These are phyloP conservation scores for Austroboletus niveus DNA, from an alignment of 1,284 basidiomycete species.

Conservation along the genomic window DNA sequence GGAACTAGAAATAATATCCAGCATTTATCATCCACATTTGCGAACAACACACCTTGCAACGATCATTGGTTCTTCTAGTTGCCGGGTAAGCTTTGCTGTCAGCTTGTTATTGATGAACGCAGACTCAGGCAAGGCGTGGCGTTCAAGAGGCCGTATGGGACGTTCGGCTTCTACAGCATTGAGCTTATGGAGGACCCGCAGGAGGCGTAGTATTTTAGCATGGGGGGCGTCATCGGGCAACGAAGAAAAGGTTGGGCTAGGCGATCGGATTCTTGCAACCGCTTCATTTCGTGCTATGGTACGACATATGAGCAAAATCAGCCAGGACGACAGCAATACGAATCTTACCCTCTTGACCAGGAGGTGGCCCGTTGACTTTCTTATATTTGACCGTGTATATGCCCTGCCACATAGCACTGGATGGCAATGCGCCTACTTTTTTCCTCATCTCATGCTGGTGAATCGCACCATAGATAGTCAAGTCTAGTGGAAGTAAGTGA, in stretches of 20 bases:
- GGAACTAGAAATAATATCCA: constrained; percentile 49
- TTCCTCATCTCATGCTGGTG: constrained; percentile 84
- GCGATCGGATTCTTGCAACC: constrained; percentile 53
- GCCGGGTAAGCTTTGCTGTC: constrained; percentile 96
- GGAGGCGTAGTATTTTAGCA: constrained; percentile 86
- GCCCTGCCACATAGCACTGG: constrained; percentile 83
- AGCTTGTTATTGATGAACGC: constrained; percentile 98
- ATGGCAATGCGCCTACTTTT: constrained; percentile 56
- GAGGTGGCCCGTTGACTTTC: constrained; percentile 84
- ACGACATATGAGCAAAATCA: constrained; percentile 15
- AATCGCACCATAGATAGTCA: constrained; percentile 95
- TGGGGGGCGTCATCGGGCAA: constrained; percentile 85
- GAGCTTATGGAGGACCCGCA: constrained; percentile 84
- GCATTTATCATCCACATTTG: not conserved
- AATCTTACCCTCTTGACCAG: constrained; percentile 55
- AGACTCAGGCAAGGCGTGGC: constrained; percentile 64
- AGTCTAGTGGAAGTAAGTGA: constrained; percentile 75
- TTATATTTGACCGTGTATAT: constrained; percentile 91
- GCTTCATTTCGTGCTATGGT: constrained; percentile 36
- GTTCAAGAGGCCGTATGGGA: constrained; percentile 45
- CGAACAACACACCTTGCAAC: constrained; percentile 73
- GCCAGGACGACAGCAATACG: constrained; percentile 5
- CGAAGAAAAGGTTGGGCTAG: constrained; percentile 66
- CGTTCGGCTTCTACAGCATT: constrained; percentile 67
- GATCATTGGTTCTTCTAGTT: constrained; percentile 98